Conservation (phyloP, 192 early-diverging fungal species). For the Cladochytrium replicatum region DNA sequence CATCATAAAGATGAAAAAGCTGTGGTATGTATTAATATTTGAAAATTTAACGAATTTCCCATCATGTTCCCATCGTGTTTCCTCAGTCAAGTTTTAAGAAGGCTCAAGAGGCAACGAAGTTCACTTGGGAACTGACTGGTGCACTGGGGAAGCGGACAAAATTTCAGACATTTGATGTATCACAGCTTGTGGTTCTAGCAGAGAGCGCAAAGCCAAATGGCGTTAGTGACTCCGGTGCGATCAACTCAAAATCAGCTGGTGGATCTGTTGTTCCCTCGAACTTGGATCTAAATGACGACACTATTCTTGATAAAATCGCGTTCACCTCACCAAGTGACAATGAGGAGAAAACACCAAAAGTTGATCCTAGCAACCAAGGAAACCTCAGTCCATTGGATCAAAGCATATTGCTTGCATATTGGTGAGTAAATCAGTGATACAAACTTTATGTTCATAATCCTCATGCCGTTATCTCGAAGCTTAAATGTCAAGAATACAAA, state of each 20-base stretch:
- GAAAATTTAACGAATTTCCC: too few species aligned
- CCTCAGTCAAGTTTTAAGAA: conserved; percentile 49
- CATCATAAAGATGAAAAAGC: conserved; percentile 63
- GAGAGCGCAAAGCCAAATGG: too few species aligned
- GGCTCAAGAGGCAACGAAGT: conserved; percentile 68
- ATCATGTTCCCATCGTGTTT: too few species aligned
- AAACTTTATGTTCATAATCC: too few species aligned
- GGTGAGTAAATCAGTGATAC: conserved; percentile 11
- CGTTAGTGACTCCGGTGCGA: too few species aligned
- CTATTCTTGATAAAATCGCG: conserved; percentile 70
- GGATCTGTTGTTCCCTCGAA: conserved; percentile 46
- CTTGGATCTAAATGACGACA: conserved; percentile 82
- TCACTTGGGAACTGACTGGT: conserved; percentile 82
- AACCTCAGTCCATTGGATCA: conserved; percentile 77
- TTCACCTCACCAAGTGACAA: too few species aligned
- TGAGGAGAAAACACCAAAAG: too few species aligned
- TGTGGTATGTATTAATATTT: conserved; percentile 13
- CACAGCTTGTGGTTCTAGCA: conserved; percentile 85
- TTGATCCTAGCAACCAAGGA: conserved; percentile 37
- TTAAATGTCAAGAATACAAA: conserved; percentile 94
- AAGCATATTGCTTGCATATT: conserved; percentile 74
- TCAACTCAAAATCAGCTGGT: too few species aligned
- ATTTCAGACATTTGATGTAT: conserved; percentile 80
- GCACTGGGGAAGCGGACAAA: conserved; percentile 83
- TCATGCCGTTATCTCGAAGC: too few species aligned